These are phyloP conservation scores for Intubia oerlemansii DNA, from an alignment of 2,329 filamentous ascomycete species.

Conservation along the genomic window DNA sequence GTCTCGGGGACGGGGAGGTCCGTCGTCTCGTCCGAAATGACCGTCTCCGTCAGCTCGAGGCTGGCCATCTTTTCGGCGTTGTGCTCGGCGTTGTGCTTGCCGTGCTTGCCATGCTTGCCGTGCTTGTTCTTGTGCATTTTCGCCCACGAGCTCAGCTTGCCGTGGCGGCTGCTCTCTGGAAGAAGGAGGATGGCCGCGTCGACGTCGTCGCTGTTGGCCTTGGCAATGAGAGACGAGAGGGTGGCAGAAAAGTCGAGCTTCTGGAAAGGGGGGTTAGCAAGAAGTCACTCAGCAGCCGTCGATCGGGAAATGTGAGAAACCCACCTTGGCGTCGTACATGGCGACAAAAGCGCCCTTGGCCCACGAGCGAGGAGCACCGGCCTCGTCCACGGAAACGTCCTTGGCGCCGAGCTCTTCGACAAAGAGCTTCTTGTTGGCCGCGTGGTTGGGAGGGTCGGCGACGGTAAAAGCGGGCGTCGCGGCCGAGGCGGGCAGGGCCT, in stretches of 20 bases:
- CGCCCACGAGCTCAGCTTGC: slow-evolving; percentile 17
- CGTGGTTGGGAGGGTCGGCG: slow-evolving; percentile 20
- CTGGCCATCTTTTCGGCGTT: neutral
- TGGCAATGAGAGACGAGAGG: neutral
- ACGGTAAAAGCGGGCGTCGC: slow-evolving; percentile 27
- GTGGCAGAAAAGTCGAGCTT: neutral
- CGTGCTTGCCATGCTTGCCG: slow-evolving; percentile 9
- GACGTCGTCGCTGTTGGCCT: slow-evolving; percentile 16
- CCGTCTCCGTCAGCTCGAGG: slow-evolving; percentile 18
- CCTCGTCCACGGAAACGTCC: slow-evolving; percentile 16
- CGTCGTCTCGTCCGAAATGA: slow-evolving; percentile 18
- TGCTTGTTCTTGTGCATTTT: slow-evolving; percentile 11
- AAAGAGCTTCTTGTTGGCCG: slow-evolving; percentile 21
- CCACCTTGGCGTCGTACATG: slow-evolving; percentile 20
- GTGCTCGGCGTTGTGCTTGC: slow-evolving; percentile 1
- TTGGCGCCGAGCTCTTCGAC: slow-evolving; percentile 17
- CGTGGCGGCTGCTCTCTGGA: slow-evolving; percentile 20
- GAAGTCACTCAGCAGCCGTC: too few relatives aligned
- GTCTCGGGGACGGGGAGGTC: too few relatives aligned
- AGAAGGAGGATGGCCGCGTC: slow-evolving; percentile 36
- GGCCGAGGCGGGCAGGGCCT: slow-evolving; percentile 16
- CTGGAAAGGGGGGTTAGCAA: too few relatives aligned
- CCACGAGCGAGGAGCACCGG: slow-evolving; percentile 20
- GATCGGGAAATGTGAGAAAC: too few relatives aligned
- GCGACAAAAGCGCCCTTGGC: slow-evolving; percentile 19